phyloP scores from a whole-genome alignment of 2,329 filamentous ascomycete species.

The Epichloe sp. region DNA sequence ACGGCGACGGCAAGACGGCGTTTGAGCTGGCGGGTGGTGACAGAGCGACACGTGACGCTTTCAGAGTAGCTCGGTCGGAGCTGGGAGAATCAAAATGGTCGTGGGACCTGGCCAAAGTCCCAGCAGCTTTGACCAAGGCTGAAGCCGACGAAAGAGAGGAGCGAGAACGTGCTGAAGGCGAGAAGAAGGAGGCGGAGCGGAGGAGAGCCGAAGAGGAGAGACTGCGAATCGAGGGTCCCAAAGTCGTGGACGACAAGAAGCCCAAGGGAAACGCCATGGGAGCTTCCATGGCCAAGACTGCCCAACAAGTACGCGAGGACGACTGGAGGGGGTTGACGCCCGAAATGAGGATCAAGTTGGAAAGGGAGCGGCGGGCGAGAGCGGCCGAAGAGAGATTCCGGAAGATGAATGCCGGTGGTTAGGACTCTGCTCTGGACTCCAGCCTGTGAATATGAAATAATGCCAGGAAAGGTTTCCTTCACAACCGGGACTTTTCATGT shows the following conservation, averaged over 20 bases:
- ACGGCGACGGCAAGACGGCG: constrained; percentile 65
- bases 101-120: constrained; percentile 67
- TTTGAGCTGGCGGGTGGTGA: constrained; percentile 86
- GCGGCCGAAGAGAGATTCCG: constrained; percentile 82
- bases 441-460: too few relatives aligned
- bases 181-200: constrained; percentile 55
- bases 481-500: too few relatives aligned
- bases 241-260: constrained; percentile 36
- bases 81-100: constrained; percentile 65
- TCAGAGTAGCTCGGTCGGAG: constrained; percentile 74
- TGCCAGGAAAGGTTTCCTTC: too few relatives aligned
- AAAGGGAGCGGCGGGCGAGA: constrained; percentile 78
- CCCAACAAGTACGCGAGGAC: constrained; percentile 69
- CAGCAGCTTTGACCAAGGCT: constrained; percentile 52
- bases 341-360: constrained; percentile 72
- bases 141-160: constrained; percentile 60
- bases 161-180: constrained; percentile 56
- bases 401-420: constrained; percentile 32
- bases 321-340: constrained; percentile 74
- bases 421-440: not conserved
- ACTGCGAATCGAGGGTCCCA: constrained; percentile 52
- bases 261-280: constrained; percentile 37
- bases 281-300: constrained; percentile 53
- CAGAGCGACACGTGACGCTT: constrained; percentile 74
- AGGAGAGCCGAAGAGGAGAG: constrained; percentile 63